Percentiles rank a stretch among this genome's conserved stretches.
These are phyloP conservation scores for Cadophora malorum DNA, from an alignment of 2,329 filamentous ascomycete genomes.

Conservation along the genomic window DNA sequence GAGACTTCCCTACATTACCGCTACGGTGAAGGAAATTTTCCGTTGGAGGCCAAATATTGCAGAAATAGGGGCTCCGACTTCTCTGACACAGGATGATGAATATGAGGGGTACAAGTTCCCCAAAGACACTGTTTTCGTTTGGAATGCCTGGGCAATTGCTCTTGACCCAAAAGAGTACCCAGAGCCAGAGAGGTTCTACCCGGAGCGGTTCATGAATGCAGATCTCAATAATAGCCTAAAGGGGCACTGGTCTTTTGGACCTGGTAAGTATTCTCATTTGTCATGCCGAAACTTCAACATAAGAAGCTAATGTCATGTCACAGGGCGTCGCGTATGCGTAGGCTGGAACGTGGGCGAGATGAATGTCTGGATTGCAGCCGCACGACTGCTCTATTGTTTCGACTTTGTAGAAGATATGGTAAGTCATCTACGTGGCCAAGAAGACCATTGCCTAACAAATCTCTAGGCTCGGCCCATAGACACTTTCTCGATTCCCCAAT, in stretches of 20 bases:
- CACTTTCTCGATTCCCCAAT: no score
- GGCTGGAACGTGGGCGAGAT: neutral
- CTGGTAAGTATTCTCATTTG: no score
- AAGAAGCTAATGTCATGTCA: neutral
- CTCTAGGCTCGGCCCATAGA: no score
- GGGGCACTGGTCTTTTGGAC: constrained; percentile 39
- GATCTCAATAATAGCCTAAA: constrained; percentile 42
- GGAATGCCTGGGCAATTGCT: constrained; percentile 50
- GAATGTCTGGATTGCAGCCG: constrained; percentile 2
- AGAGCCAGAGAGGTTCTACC: constrained; percentile 53
- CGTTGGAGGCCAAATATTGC: constrained; percentile 47
- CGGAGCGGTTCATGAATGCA: constrained; percentile 55
- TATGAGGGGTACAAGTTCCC: constrained; percentile 54
- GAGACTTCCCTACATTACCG: no score
- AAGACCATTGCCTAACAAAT: no score
- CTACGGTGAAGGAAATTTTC: no score
- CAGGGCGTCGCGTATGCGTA: constrained; percentile 4
- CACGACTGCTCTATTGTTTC: neutral
- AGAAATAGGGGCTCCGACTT: constrained; percentile 46
- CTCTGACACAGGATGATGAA: constrained; percentile 51
- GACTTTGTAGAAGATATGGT: no score
- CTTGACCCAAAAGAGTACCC: constrained; percentile 54
- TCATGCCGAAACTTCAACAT: no score
- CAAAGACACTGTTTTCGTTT: constrained; percentile 51
- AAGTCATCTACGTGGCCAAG: no score